Evolutionary conservation across 139 green algal species (phyloP).

Genomic region (Tetraselmis chui): DNA sequence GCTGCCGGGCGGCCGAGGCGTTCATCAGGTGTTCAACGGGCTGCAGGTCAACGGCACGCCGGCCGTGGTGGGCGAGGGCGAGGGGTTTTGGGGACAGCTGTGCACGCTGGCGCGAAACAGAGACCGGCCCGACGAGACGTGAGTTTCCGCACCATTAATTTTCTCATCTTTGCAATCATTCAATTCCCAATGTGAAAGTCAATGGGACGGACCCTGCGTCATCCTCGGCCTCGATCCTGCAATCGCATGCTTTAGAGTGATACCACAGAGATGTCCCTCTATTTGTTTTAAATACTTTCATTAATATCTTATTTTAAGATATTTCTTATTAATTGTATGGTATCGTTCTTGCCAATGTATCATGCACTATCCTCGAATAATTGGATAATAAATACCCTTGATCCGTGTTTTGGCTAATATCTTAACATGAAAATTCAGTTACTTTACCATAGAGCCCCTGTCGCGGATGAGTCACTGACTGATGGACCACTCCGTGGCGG

Average conservation of each 20-base stretch:
- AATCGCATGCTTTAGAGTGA: neutral
- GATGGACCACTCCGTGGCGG: no score
- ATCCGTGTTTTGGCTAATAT: neutral
- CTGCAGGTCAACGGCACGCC: neutral
- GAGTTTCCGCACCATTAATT: neutral
- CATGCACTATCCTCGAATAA: neutral
- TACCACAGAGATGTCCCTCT: no score
- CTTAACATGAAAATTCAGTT: neutral
- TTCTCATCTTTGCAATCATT: neutral
- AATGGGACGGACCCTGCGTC: neutral
- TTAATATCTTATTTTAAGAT: no score
- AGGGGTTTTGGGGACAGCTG: neutral
- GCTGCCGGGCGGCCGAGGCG: neutral
- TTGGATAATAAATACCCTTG: neutral
- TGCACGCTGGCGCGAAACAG: neutral
- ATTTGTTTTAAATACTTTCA: no score
- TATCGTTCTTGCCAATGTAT: neutral
- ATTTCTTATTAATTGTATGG: no score
- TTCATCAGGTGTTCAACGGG: neutral
- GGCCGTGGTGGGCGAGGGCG: neutral
- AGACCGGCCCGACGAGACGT: neutral
- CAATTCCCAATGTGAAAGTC: neutral
- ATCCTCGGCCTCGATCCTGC: neutral
- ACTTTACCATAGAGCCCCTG: no score
- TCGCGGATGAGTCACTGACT: no score